Evolutionary conservation across 2,329 filamentous ascomycete genomes (phyloP), one percentile per base, ranked within the genome.

Genomic region (Ophiostoma ulmi): DNA sequence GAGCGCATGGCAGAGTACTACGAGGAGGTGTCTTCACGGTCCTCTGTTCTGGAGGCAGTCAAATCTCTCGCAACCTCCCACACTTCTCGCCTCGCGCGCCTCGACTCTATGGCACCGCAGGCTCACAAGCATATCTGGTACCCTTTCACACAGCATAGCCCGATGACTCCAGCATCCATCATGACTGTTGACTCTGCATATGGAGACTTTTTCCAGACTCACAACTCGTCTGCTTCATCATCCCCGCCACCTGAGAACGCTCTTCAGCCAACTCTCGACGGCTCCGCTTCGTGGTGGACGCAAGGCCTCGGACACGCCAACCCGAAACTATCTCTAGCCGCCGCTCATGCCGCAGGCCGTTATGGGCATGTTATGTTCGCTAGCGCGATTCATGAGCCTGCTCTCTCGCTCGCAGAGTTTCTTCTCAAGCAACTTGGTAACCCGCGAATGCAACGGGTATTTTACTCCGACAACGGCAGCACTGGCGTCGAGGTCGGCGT

Each of bases 311-410:
- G 93, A 0, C 93, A 96, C 74, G 90, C 89, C 6, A 93, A 92
- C 75, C 86, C 91, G 0, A 80, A 84, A 0, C 82, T 96, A 0
- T 86, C 91, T 0, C 84, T 95, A 1, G 88, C 91, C 0, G 91
- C 92, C 1, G 91, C 92, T 0, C 90, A 95, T 76, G 92, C 93
- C 0, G 91, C 92, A 1, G 92, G 92, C 8, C 85, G 92, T 38
- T 96, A 95, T 76, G 92, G 92, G 0, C 92, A 96, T 78, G 91
- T 95, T 74, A 95, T 96, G 90, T 95, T 96, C 76, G 91, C 91
- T 0, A 88, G 88, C 10, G 88, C 90, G 0, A 85, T 94, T n/a
- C 91, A 96, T 74, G 86, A 92, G 75, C 92, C 93, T 0, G 92
- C 91, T 0, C 80, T 95, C 0, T 81, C 83, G 7, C 83, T 96